These are phyloP conservation scores for Penicillium sp. DNA, from an alignment of 2,329 filamentous ascomycete species.

Conservation along the genomic window DNA sequence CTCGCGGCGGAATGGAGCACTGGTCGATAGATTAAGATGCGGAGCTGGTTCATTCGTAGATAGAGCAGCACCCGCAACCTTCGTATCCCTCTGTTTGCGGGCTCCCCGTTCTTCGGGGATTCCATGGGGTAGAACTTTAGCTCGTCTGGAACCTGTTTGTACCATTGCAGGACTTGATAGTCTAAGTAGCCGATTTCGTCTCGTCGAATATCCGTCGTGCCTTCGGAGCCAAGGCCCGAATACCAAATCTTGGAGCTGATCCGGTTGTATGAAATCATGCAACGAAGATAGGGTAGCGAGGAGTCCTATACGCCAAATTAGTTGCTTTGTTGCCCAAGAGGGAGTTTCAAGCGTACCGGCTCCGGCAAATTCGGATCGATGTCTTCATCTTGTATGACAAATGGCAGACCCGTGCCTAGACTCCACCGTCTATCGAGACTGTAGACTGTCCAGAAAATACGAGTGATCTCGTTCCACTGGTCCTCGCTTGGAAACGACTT, in stretches of 20 bases:
- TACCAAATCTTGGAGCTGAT: constrained; percentile 84
- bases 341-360: constrained; percentile 53
- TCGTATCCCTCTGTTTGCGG: constrained; percentile 59
- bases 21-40: constrained; percentile 81
- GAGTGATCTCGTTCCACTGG: constrained; percentile 61
- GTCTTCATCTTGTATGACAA: constrained; percentile 76
- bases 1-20: constrained; percentile 77
- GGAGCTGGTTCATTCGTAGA: constrained; percentile 80
- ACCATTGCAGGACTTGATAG: constrained; percentile 80
- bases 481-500: constrained; percentile 61
- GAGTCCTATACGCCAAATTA: constrained; percentile 32
- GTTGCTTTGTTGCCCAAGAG: not conserved
- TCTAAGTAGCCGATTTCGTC: constrained; percentile 77
- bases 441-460: constrained; percentile 81
- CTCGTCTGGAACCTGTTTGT: constrained; percentile 62
- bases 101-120: constrained; percentile 42
- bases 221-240: constrained; percentile 64
- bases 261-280: constrained; percentile 78
- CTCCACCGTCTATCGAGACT: constrained; percentile 82
- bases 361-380: constrained; percentile 74
- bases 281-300: constrained; percentile 63
- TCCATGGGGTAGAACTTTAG: constrained; percentile 58
- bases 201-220: constrained; percentile 59
- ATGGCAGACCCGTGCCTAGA: constrained; percentile 82
- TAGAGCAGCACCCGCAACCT: constrained; percentile 79